Evolutionary conservation across 768 basidiomycete species (phyloP), one percentile per base, ranked within the genome.

Genomic region (Rhodosporidiobolus sp.): DNA sequence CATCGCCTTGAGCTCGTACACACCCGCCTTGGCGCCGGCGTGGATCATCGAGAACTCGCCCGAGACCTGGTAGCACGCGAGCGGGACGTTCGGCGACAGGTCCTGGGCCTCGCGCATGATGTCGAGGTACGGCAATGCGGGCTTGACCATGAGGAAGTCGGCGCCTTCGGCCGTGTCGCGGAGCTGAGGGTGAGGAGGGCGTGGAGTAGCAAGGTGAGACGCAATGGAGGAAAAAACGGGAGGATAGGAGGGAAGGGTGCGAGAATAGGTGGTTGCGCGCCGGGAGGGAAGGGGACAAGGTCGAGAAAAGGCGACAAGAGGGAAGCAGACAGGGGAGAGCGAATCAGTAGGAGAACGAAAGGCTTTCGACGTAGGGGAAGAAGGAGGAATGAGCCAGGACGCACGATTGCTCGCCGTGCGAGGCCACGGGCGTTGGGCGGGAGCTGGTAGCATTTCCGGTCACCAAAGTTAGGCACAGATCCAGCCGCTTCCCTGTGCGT

Each of bases 141-240:
- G 96, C 80, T 99, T 99, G 80, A 99, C 93, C 94, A 99, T 98
- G 80, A 99, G 88, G 78, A 99, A 91, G 80, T 99, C 96, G 26
- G 96, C 96, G 28, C 96, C 96, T 83, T 98, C 96, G 16, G 79
- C 82, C 0, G 86, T 85, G 80, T 99, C 96, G 49, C 96, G 90
- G 85, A 87, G 84, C 94, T 97, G 78, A 50, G 32, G 24, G 12
- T 68, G 20, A 57, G 17, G 66, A 43, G 57, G 24, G 38, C 35
- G 30, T n/a, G n/a, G n/a, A n/a, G n/a, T 35, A 69, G 67, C 57
- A 65, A 71, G 53, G 1, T 3, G 24, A 12, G 43, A 35, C 1
- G 11, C 5, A 43, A n/a, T 26, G 55, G 10, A 12, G n/a, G n/a
- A n/a, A n/a, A n/a, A n/a, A n/a, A n/a, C n/a, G n/a, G n/a, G n/a